phyloP scores from a whole-genome alignment of 1,284 basidiomycete genomes.

The Trichosporon sp. region DNA sequence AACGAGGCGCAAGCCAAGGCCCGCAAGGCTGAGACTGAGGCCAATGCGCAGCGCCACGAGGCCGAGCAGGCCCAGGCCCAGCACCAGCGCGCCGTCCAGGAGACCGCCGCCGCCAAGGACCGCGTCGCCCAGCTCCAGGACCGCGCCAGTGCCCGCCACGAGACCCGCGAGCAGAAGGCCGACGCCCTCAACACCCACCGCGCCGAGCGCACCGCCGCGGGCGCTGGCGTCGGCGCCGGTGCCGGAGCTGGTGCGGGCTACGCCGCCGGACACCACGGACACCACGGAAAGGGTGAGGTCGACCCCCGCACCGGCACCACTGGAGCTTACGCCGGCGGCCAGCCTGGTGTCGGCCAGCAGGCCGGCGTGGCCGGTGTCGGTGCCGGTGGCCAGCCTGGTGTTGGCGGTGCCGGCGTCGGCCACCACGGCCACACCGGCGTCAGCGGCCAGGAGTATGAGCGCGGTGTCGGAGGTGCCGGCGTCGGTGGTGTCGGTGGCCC shows the following conservation, averaged over 20 bases:
- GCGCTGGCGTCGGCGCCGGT: background rate
- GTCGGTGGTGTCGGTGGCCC: background rate
- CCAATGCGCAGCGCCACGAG: background rate
- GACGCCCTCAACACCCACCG: background rate
- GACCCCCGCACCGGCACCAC: background rate
- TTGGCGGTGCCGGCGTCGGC: background rate
- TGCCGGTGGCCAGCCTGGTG: background rate
- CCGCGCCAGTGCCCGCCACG: background rate
- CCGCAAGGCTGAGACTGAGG: background rate
- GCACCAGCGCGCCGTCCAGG: background rate
- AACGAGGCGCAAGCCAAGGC: conserved; percentile 1
- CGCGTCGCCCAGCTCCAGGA: background rate
- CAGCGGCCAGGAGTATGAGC: background rate
- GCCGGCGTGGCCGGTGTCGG: background rate
- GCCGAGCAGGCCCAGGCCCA: background rate
- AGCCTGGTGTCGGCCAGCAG: background rate
- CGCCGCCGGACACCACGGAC: background rate
- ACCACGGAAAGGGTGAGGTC: background rate
- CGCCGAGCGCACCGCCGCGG: background rate
- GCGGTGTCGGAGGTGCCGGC: background rate
- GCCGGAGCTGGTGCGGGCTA: background rate
- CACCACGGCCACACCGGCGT: background rate
- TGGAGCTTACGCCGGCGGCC: background rate
- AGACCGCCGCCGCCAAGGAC: background rate
- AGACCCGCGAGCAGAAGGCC: background rate